These are phyloP conservation scores for Mycena indigotica DNA, from an alignment of 768 basidiomycete species.

Conservation along the genomic window DNA sequence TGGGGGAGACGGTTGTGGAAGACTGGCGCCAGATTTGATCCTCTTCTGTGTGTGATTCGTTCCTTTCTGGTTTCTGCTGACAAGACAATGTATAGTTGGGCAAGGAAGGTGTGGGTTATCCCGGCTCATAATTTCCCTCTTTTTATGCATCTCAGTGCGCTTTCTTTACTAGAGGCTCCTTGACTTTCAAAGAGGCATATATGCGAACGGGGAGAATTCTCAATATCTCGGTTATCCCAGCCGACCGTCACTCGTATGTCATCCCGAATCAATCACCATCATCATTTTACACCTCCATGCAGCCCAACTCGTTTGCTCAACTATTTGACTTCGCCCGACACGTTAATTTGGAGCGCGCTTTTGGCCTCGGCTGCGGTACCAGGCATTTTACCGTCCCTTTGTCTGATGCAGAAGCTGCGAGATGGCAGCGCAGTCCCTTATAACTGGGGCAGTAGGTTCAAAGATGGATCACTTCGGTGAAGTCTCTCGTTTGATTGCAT, in stretches of 20 bases:
- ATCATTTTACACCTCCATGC: no score
- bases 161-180: conserved; percentile 90
- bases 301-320: conserved; percentile 96
- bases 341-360: conserved; percentile 77
- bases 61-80: conserved; percentile 12
- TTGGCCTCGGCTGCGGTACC: conserved; percentile 94
- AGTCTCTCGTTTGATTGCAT: conserved; percentile 14
- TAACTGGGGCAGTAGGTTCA: conserved; percentile 94
- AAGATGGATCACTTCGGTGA: conserved; percentile 86
- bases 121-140: not conserved
- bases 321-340: conserved; percentile 94
- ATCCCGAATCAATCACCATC: no score
- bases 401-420: conserved; percentile 87
- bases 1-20: conserved; percentile 75
- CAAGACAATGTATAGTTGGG: conserved; percentile 59
- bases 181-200: conserved; percentile 96
- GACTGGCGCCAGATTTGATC: conserved; percentile 96
- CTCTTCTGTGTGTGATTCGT: conserved; percentile 47
- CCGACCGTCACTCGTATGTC: conserved; percentile 79
- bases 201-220: conserved; percentile 88
- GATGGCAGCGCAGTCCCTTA: conserved; percentile 83
- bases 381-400: conserved; percentile 93
- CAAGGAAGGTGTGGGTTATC: conserved; percentile 65
- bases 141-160: conserved; percentile 51
- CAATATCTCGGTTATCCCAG: conserved; percentile 91